These are phyloP conservation scores for Saccharomyces jurei DNA, from an alignment of 805 yeast genomes.

Conservation along the genomic window DNA sequence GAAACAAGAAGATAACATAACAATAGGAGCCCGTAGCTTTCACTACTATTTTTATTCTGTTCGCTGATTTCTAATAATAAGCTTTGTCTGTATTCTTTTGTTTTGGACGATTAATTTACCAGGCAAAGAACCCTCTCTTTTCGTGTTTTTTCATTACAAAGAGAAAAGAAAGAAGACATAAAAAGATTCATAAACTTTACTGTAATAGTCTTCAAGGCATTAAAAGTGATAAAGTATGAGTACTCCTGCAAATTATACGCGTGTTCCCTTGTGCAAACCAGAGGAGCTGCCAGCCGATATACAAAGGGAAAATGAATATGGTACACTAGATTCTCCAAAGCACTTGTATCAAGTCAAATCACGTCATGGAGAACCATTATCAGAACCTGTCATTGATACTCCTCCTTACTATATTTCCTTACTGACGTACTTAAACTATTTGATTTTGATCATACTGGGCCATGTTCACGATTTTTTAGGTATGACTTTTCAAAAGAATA, in stretches of 20 bases:
- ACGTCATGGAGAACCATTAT: constrained; percentile 47
- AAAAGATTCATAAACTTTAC: not conserved
- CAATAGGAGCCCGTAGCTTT: not conserved
- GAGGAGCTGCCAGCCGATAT: constrained; percentile 30
- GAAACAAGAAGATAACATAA: not conserved
- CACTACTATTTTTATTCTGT: not conserved
- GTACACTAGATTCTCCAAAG: constrained; percentile 55
- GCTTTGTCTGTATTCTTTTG: not conserved
- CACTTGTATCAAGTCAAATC: constrained; percentile 56
- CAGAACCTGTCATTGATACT: constrained; percentile 62
- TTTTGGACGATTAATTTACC: not conserved
- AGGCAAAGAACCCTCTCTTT: not conserved
- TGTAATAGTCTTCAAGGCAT: not conserved
- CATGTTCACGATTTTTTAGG: constrained; percentile 87
- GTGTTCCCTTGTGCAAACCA: constrained; percentile 32
- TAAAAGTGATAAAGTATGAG: constrained; percentile 1
- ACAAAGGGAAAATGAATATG: constrained; percentile 60
- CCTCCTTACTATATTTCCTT: constrained; percentile 78
- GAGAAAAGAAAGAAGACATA: not conserved
- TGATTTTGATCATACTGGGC: constrained; percentile 79
- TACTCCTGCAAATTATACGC: constrained; percentile 14
- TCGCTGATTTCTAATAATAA: not conserved
- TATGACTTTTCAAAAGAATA: constrained; percentile 57
- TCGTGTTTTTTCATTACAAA: not conserved
- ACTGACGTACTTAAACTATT: constrained; percentile 77